These are phyloP conservation scores for Umbelopsis sp. DNA, from an alignment of 371 early-diverging fungal species.

Conservation along the genomic window DNA sequence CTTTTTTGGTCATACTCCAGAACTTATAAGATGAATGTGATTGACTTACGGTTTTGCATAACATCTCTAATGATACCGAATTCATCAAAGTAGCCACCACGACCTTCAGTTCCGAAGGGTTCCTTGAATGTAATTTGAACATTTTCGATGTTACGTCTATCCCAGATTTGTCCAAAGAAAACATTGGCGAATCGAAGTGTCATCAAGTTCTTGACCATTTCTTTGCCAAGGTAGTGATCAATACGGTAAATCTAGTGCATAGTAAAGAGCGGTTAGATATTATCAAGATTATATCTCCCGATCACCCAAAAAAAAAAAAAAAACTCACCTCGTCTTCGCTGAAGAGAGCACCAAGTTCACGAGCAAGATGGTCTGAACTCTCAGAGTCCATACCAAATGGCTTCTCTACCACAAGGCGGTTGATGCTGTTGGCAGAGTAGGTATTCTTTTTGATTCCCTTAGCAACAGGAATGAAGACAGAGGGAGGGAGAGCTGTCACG, in stretches of 20 bases:
- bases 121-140: conserved; percentile 92
- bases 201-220: conserved; percentile 91
- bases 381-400: conserved; percentile 96
- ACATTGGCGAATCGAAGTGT: conserved; percentile 80
- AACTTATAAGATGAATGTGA: background rate
- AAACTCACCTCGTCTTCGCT: conserved; percentile 74
- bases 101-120: conserved; percentile 87
- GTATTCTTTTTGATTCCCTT: conserved; percentile 72
- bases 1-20: background rate
- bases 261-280: background rate
- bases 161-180: conserved; percentile 80
- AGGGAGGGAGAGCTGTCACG: conserved; percentile 86
- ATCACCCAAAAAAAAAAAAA: too few species aligned
- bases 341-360: conserved; percentile 75
- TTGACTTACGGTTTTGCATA: conserved; percentile 74
- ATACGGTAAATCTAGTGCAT: conserved; percentile 73
- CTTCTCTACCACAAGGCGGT: conserved; percentile 94
- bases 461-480: conserved; percentile 89
- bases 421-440: conserved; percentile 65
- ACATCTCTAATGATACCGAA: conserved; percentile 93
- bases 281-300: too few species aligned
- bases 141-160: conserved; percentile 73
- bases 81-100: conserved; percentile 93
- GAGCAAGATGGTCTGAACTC: conserved; percentile 70
- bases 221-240: conserved; percentile 91